Conservation (phyloP, 331 rosid species). For the Arachis monticola region DNA sequence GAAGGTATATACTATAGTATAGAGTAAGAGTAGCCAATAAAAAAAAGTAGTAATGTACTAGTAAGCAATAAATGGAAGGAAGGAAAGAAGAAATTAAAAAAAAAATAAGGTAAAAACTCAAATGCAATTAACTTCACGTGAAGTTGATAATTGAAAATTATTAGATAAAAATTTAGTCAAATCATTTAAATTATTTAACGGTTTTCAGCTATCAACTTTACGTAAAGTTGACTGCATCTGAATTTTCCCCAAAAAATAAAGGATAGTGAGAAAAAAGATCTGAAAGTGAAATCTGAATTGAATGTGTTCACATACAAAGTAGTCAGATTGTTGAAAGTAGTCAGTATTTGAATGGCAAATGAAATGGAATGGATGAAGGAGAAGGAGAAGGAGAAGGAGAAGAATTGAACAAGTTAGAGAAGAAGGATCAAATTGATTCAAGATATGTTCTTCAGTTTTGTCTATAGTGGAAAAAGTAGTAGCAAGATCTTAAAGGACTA, state of each 20-base stretch:
- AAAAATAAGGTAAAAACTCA: too few relatives aligned
- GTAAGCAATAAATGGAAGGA: neutral
- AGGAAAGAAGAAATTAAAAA: neutral
- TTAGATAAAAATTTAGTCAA: too few relatives aligned
- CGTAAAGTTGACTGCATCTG: too few relatives aligned
- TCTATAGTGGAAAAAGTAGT: too few relatives aligned
- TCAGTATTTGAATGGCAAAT: too few relatives aligned
- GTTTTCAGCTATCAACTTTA: too few relatives aligned
- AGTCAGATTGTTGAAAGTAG: neutral
- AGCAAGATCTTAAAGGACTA: too few relatives aligned
- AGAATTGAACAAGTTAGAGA: neutral
- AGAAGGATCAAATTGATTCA: constrained; percentile 11
- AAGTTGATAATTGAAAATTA: too few relatives aligned
- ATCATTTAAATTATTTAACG: too few relatives aligned
- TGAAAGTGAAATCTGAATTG: constrained; percentile 27
- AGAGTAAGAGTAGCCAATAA: neutral
- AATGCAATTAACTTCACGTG: too few relatives aligned
- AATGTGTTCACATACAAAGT: constrained; percentile 35
- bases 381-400: neutral
- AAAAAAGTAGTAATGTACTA: neutral
- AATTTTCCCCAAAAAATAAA: too few relatives aligned
- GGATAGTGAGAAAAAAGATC: neutral
- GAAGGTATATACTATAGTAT: too few relatives aligned
- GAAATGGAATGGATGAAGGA: neutral
- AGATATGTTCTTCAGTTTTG: neutral